Percentiles rank a stretch among this genome's conserved stretches.
These are phyloP conservation scores for Metschnikowia henanensis DNA, from an alignment of 805 yeast species.

Conservation along the genomic window DNA sequence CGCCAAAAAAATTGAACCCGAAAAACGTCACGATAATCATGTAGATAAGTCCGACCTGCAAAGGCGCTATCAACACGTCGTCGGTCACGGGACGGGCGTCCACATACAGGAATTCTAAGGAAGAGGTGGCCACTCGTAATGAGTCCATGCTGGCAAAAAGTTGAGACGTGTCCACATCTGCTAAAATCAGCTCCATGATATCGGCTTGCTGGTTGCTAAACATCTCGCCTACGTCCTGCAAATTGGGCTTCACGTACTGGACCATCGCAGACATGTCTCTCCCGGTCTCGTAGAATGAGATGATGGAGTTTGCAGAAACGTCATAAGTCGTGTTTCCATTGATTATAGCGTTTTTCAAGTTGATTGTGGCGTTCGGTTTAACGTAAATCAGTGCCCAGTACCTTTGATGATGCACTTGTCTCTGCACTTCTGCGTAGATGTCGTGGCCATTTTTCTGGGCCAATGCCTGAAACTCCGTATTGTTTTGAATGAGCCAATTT, in stretches of 20 bases:
- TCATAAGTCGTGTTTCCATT: slow-evolving; percentile 30
- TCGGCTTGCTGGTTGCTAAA: slow-evolving; percentile 28
- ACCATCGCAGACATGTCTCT: slow-evolving; percentile 56
- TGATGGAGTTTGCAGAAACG: slow-evolving; percentile 31
- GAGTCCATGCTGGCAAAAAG: slow-evolving; percentile 16
- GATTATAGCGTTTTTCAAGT: slow-evolving; percentile 40
- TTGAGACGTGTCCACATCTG: slow-evolving; percentile 15
- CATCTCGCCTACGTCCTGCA: slow-evolving; percentile 34
- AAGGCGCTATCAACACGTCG: slow-evolving; percentile 59
- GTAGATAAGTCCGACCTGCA: slow-evolving; percentile 75
- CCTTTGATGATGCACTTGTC: slow-evolving; percentile 50
- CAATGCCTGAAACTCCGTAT: slow-evolving; percentile 24
- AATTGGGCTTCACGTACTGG: slow-evolving; percentile 40
- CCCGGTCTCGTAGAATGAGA: slow-evolving; percentile 58
- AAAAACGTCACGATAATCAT: slow-evolving; percentile 72
- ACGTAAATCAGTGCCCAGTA: slow-evolving; percentile 68
- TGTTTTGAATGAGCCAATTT: slow-evolving; percentile 37
- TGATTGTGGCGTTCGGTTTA: slow-evolving; percentile 44
- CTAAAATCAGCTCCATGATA: slow-evolving; percentile 19
- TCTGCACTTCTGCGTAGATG: slow-evolving; percentile 38
- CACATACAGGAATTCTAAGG: slow-evolving; percentile 31
- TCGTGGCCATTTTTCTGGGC: slow-evolving; percentile 27
- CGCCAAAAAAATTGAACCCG: slow-evolving; percentile 60
- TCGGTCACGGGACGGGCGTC: slow-evolving; percentile 55
- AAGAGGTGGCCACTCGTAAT: slow-evolving; percentile 26